Base-by-base conservation (phyloP, 768 basidiomycete genomes). In the Lactifluus subvellereus region DNA sequence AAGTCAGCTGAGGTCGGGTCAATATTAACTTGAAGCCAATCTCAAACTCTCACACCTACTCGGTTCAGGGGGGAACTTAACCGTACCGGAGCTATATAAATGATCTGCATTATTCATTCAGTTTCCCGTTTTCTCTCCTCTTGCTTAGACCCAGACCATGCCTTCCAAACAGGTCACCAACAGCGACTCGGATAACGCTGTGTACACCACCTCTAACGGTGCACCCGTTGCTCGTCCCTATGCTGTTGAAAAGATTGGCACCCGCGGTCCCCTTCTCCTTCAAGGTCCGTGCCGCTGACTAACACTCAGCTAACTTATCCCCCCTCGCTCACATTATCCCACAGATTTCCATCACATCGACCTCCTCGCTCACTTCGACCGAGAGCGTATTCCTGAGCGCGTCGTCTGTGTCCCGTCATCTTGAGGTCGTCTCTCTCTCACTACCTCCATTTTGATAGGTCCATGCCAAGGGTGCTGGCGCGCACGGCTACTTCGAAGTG, bases 321-420 rank as follows among this genome's bases (percentile, higher is more conserved):
- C 49, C n/a, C 33, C 62, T 74, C 47, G 71, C 67, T 59, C 63
- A 60, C 65, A 56, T 52, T 16, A 47, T 35, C n/a, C 54, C 33
- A 40, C 59, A 89, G 91, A 94, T 73, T 93, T 92, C 78, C 87
- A 91, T 74, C 85, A 90, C 75, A 87, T 95, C 71, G 92, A 94
- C 76, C 79, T 89, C 54, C 84, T 98, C 65, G 87, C 91, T 16
- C 94, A 96, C 78, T 94, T 95, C 70, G 91, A 92, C 74, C 87
- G 91, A 63, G 94, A 97, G 76, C 89, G 96, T 73, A 96, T 98
- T 71, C 96, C 95, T 16, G 93, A 96, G 80, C 91, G 93, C 74
- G 88, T 91, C 67, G 93, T 87, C 74, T 67, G 84, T 79, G 47
- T 38, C 27, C 32, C 43, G 6, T 42, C 45, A n/a, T 18, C 10